phyloP scores from a whole-genome alignment of 345 rosid species.

The Eutrema heterophyllum region DNA sequence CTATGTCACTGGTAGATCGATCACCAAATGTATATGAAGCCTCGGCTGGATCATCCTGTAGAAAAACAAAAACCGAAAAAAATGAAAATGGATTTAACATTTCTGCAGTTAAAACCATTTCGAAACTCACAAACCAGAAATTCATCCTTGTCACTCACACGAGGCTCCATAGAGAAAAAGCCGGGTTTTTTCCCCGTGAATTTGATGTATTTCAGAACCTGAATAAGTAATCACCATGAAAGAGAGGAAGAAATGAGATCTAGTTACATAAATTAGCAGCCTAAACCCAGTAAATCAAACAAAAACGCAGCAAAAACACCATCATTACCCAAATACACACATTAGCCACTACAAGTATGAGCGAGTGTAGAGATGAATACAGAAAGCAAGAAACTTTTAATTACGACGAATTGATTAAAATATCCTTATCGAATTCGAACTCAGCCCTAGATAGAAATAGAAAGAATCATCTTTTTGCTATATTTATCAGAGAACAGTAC shows the following conservation, averaged over 20 bases:
- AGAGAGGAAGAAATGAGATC: constrained; percentile 8
- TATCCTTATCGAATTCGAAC: not conserved
- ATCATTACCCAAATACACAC: not conserved
- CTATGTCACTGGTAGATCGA: constrained; percentile 78
- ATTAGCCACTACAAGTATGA: not conserved
- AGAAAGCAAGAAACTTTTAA: constrained; percentile 13
- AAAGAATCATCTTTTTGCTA: constrained; percentile 4
- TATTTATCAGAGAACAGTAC: constrained; percentile 5
- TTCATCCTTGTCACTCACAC: constrained; percentile 11
- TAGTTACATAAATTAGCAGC: not conserved
- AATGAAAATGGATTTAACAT: not conserved
- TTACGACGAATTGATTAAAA: not conserved
- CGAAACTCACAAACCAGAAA: not conserved
- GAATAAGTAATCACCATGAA: not conserved
- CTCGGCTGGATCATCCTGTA: constrained; percentile 36
- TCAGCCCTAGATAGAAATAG: constrained; percentile 23
- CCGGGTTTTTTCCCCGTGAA: not conserved
- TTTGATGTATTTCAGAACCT: constrained; percentile 6
- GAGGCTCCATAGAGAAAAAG: constrained; percentile 27
- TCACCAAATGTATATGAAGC: constrained; percentile 56
- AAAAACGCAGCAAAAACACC: not conserved
- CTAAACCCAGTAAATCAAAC: not conserved
- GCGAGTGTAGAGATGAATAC: not conserved
- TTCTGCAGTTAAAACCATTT: not conserved
- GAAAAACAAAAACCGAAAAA: not conserved